Base-by-base conservation (phyloP, 495 filamentous ascomycete genomes). In the Aspergillus affinis region DNA sequence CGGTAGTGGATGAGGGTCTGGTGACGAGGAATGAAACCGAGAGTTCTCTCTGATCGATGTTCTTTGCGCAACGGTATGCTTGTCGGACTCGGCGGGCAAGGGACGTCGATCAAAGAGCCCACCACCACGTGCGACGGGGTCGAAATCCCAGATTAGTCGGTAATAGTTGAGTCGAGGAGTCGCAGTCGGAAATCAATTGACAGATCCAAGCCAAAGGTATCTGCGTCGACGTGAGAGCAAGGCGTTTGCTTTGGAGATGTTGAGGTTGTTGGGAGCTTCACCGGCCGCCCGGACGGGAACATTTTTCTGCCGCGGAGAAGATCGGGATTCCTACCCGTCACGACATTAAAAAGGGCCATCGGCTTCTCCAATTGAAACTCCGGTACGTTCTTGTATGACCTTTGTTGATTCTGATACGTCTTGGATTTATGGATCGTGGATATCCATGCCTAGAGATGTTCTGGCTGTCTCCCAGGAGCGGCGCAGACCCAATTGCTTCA, bases 251-350 rank as follows among this genome's bases (percentile, higher is more conserved):
- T 60, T 50, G 60, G 68, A 63, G 65, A 68, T 61, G 75, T 76
- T 76, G 75, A 76, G 71, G 72, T 64, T 64, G 74, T 74, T 74
- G 73, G 69, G 72, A 72, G 69, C 69, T 72, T 76, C 75, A 76
- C 76, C 74, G 76, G 74, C 67, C 62, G 69, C 71, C 74, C 68
- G 74, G 73, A 71, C 72, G 67, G 75, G 74, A 77, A 76, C 66
- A 75, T 78, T 78, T 78, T 78, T 78, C 72, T 75, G 74, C 74
- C 75, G 76, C 66, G 29, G 51, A 55, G 64, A 54, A 61, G 48
- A 51, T 41, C 64, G 58, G 62, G 47, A 54, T 68, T 61, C 60
- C 23, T 48, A 29, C 23, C 36, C 36, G 36, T 41, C 36, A 41
- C 36, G 36, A 41, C 36, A 12, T 17, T 41, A 15, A 41, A 41